These are phyloP conservation scores for Komagataella pastoris DNA, from an alignment of 805 yeast genomes.

Conservation along the genomic window DNA sequence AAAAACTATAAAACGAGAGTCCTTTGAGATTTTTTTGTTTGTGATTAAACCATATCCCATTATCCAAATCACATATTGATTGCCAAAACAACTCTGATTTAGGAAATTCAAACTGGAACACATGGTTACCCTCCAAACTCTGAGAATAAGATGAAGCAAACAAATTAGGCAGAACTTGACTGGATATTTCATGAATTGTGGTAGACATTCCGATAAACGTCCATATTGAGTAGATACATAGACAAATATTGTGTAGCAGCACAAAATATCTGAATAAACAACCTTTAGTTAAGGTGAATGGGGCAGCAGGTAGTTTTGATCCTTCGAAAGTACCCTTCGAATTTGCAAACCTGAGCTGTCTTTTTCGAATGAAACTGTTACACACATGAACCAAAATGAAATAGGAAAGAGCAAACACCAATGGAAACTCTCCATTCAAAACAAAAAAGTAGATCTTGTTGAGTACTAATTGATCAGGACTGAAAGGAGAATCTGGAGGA, in stretches of 20 bases:
- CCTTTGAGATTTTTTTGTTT: constrained; percentile 21
- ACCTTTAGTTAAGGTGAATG: constrained; percentile 32
- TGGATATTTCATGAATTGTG: constrained; percentile 30
- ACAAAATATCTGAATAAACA: constrained; percentile 38
- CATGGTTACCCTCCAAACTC: constrained; percentile 9
- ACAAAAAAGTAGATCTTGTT: constrained; percentile 23
- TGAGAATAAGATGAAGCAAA: constrained; percentile 5
- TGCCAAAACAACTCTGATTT: constrained; percentile 38
- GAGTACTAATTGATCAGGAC: constrained; percentile 9
- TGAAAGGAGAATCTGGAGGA: constrained; percentile 14
- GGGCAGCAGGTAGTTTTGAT: constrained; percentile 33
- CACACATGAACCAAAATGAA: constrained; percentile 42
- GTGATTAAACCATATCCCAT: constrained; percentile 38
- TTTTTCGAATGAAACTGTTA: constrained; percentile 32
- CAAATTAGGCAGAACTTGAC: constrained; percentile 15
- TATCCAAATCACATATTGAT: constrained; percentile 43
- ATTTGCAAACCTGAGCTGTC: constrained; percentile 23
- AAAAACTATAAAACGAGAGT: constrained; percentile 44
- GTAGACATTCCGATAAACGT: constrained; percentile 53
- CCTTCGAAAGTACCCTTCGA: constrained; percentile 13
- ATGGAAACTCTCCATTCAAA: constrained; percentile 38
- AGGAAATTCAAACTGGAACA: background rate
- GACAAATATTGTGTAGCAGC: constrained; percentile 42
- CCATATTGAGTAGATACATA: constrained; percentile 60
- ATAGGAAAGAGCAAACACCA: constrained; percentile 43